Evolutionary conservation across 495 filamentous ascomycete species (phyloP), one percentile per base, ranked within the genome.

Genomic region (Penicillium daleae): DNA sequence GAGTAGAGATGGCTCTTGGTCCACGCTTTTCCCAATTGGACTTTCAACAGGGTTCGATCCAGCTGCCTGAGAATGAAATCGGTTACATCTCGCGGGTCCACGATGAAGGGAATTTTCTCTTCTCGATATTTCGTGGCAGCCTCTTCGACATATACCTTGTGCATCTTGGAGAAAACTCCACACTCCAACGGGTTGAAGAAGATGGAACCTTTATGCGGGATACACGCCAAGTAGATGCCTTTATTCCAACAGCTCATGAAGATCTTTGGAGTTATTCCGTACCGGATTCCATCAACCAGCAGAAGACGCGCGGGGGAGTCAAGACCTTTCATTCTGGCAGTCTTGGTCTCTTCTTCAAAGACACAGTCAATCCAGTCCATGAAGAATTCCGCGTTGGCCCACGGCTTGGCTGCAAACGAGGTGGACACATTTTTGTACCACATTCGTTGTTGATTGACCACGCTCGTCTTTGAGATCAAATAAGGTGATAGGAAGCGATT

Each of bases 101-200:
- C 10, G 4, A 46, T 13, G 21, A 46, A 46, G 5, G 42, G 19
- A 2, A 1, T 24, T 13, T 46, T 46, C 19, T 10, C 8, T 3
- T 46, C 10, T 10, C 42, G 42, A 46, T 46, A 46, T 24, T 21
- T 46, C 7, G 42, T 46, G 21, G 19, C 42, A 3, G 21, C 42
- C 6, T 24, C 42, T 3, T 46, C 42, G 1, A 21, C 42, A 46
- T 46, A 46, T 19, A 46, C 10, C 42, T 46, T 46, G 21, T 46
- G 42, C 19, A 46, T 46, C 9, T 24, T 22, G 3, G 42, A 46
- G 4, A 52, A 52, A 1, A 52, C 24, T n/a, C 49, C 29, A 21
- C 49, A 52, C 49, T 52, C 49, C 15, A 52, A 26, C 6, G 49
- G 49, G 19, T 52, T 52, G 26, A 52, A 32, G n/a, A 52, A 52